These are phyloP conservation scores for Emergomyces africanus DNA, from an alignment of 2,329 filamentous ascomycete genomes.

Conservation along the genomic window DNA sequence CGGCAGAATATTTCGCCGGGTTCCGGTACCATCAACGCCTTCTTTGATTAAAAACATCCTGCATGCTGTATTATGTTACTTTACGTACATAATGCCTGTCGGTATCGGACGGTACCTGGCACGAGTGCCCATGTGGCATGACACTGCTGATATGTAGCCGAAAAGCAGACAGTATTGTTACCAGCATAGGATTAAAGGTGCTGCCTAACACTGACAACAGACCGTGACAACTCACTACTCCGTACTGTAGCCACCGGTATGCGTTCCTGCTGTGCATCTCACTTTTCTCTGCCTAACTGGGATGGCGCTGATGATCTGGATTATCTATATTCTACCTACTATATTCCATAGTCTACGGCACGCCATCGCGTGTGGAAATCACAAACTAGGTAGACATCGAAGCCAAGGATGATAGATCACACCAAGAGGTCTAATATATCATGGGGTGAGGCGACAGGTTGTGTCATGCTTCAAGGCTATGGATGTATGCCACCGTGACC, in stretches of 20 bases:
- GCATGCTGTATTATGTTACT: too few species aligned
- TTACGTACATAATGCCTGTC: too few species aligned
- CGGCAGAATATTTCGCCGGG: neutral
- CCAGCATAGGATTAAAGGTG: neutral
- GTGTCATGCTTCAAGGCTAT: neutral
- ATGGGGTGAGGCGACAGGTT: neutral
- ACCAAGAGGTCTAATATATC: neutral
- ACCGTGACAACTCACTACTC: neutral
- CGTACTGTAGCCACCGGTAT: neutral
- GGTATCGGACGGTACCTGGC: too few species aligned
- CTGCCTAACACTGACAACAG: neutral
- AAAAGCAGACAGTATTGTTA: neutral
- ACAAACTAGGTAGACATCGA: neutral
- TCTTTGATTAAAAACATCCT: neutral
- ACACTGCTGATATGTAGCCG: neutral
- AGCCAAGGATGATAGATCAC: neutral
- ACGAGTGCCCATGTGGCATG: neutral
- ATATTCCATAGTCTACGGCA: neutral
- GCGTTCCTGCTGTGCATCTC: neutral
- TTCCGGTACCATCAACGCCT: neutral
- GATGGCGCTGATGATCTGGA: neutral
- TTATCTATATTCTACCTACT: neutral
- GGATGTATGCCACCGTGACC: neutral
- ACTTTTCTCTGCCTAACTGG: neutral
- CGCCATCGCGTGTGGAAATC: neutral